phyloP scores from a whole-genome alignment of 495 filamentous ascomycete genomes.

The Wilcoxina mikolae region DNA sequence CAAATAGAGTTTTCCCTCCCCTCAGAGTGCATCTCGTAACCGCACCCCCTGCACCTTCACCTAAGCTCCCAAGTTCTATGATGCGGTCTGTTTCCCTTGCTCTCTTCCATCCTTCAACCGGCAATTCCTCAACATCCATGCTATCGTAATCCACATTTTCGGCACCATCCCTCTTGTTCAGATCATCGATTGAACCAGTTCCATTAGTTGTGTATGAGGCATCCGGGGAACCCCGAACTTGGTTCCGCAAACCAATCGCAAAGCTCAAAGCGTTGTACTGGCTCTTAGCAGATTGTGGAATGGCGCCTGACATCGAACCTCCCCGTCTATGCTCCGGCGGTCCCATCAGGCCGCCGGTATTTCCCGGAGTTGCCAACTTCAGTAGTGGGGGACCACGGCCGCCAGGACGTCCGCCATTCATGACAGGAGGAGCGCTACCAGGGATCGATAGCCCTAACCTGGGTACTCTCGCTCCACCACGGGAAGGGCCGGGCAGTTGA shows the following conservation, averaged over 20 bases:
- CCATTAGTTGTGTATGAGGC: conserved; percentile 13
- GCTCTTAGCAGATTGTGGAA: conserved; percentile 10
- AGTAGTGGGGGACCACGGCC: conserved; percentile 24
- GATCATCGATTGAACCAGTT: conserved; percentile 3
- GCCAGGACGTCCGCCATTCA: neutral
- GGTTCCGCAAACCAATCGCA: conserved; percentile 28
- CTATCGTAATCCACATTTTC: conserved; percentile 27
- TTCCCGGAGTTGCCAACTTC: conserved; percentile 24
- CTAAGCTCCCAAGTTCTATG: conserved; percentile 72
- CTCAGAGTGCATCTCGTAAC: conserved; percentile 81
- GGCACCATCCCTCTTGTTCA: conserved; percentile 19
- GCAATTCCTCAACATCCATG: conserved; percentile 80
- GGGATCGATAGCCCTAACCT: conserved; percentile 28
- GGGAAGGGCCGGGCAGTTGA: neutral
- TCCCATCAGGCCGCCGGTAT: conserved; percentile 14
- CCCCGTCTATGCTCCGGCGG: conserved; percentile 13
- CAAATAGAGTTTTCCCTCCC: conserved; percentile 86
- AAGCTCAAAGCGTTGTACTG: conserved; percentile 26
- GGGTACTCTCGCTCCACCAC: conserved; percentile 9
- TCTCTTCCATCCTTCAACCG: conserved; percentile 88
- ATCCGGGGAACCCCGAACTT: conserved; percentile 26
- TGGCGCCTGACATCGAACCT: conserved; percentile 2
- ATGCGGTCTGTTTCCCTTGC: conserved; percentile 80
- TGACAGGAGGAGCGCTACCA: neutral
- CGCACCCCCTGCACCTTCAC: conserved; percentile 89